A percentile compares a stretch with the other conserved stretches of the same genome.
These are phyloP conservation scores for Breynia disticha DNA, from an alignment of 441 rosid genomes.

Conservation along the genomic window DNA sequence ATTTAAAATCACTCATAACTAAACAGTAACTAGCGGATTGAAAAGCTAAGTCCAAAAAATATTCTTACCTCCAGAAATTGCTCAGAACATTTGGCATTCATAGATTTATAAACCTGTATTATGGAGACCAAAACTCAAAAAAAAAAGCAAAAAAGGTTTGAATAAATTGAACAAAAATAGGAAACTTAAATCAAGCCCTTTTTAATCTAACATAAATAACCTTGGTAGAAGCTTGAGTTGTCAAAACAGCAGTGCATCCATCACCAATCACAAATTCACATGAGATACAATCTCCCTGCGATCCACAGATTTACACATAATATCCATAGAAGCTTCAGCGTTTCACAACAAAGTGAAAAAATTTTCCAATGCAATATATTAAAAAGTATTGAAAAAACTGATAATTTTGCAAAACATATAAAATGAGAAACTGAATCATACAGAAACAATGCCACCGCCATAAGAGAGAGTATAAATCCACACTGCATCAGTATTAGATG, in stretches of 20 bases:
- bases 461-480: conserved; percentile 87
- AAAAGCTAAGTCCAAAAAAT: not conserved
- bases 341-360: not conserved
- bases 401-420: conserved; percentile 1
- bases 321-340: too few species aligned
- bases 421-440: conserved; percentile 18
- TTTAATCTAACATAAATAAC: conserved; percentile 18
- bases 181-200: not conserved
- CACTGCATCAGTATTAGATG: conserved; percentile 57
- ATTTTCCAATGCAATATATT: not conserved
- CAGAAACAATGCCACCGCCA: conserved; percentile 95
- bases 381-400: not conserved
- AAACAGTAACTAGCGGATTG: not conserved
- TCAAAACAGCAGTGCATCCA: conserved; percentile 67
- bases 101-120: conserved; percentile 71
- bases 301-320: conserved; percentile 1
- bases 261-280: conserved; percentile 54
- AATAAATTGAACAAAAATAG: conserved; percentile 3
- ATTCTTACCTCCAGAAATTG: conserved; percentile 60
- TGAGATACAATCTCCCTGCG: conserved; percentile 72
- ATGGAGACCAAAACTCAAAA: not conserved
- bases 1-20: conserved; percentile 1
- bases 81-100: conserved; percentile 61
- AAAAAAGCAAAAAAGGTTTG: not conserved
- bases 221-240: conserved; percentile 95